Percentiles rank a stretch among this genome's conserved stretches.
Evolutionary conservation across 2,329 filamentous ascomycete genomes (phyloP).

Genomic region (Septoria linicola): DNA sequence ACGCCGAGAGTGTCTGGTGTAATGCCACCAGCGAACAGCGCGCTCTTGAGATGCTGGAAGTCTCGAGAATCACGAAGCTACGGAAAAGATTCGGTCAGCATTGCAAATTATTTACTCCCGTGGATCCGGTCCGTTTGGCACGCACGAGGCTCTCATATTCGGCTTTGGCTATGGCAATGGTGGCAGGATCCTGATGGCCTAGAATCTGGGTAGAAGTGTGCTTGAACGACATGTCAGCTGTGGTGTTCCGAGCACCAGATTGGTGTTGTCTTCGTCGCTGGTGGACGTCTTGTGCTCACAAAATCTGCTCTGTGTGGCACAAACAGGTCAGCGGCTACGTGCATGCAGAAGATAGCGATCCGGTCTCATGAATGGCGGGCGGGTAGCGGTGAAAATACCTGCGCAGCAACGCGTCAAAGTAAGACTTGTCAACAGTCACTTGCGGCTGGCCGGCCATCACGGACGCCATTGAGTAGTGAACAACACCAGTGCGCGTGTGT

Average conservation of each 20-base stretch:
- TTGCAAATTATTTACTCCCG: no score
- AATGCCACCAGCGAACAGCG: slow-evolving; percentile 53
- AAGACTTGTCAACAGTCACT: slow-evolving; percentile 60
- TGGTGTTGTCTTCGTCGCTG: background rate
- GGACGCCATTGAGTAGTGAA: slow-evolving; percentile 12
- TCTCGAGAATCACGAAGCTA: slow-evolving; percentile 48
- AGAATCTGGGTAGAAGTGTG: slow-evolving; percentile 28
- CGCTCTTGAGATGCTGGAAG: slow-evolving; percentile 53
- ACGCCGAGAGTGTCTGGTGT: slow-evolving; percentile 52
- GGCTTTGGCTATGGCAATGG: slow-evolving; percentile 56
- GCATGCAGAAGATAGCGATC: slow-evolving; percentile 13
- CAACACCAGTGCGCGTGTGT: background rate
- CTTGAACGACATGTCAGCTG: slow-evolving; percentile 27
- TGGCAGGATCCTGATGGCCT: slow-evolving; percentile 26
- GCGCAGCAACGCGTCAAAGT: slow-evolving; percentile 62
- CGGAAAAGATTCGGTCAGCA: background rate
- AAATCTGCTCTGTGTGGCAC: slow-evolving; percentile 32
- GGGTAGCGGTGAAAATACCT: slow-evolving; percentile 49
- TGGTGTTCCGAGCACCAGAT: background rate
- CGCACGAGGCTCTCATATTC: slow-evolving; percentile 63
- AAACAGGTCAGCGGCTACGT: slow-evolving; percentile 24
- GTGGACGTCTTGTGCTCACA: slow-evolving; percentile 27
- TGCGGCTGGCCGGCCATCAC: slow-evolving; percentile 19
- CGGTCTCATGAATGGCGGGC: slow-evolving; percentile 1
- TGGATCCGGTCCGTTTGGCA: no score